A percentile compares a stretch with the other conserved stretches of the same genome.
Evolutionary conservation across 225 moss, liverwort and hornwort genomes (phyloP).

Genomic region (Straminergon stramineum): DNA sequence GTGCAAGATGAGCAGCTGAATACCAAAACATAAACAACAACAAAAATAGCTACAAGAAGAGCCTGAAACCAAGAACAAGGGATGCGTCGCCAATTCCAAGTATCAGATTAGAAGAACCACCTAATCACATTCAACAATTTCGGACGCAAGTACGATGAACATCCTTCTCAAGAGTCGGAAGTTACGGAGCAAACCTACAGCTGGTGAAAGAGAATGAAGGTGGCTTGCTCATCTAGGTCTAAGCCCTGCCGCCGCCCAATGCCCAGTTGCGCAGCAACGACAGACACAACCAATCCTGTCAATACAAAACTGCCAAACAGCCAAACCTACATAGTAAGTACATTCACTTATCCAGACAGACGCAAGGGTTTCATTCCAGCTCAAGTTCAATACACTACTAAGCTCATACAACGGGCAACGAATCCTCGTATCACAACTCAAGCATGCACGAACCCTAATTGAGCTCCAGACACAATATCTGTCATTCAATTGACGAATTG

Average conservation of each 20-base stretch:
- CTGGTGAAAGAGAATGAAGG: slow-evolving; percentile 79
- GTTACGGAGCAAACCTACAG: slow-evolving; percentile 65
- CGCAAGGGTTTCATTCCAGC: neutral
- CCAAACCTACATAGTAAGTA: neutral
- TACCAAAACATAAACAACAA: neutral
- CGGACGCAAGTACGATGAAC: neutral
- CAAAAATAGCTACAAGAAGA: neutral
- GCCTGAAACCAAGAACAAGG: neutral
- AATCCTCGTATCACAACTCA: neutral
- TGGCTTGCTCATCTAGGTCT: slow-evolving; percentile 78
- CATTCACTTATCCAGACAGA: neutral
- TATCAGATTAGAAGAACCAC: neutral
- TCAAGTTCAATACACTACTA: neutral
- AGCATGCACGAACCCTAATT: neutral
- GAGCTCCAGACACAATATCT: neutral
- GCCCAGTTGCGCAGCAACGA: slow-evolving; percentile 65
- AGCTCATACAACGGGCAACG: neutral
- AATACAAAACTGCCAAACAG: slow-evolving; percentile 67
- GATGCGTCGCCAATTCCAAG: neutral
- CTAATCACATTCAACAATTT: neutral
- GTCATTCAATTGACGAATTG: neutral
- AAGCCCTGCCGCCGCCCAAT: slow-evolving; percentile 62
- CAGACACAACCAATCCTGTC: slow-evolving; percentile 76
- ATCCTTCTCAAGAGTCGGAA: neutral
- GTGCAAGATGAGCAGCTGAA: neutral